Evolutionary conservation across 257 asterid genomes (phyloP).

Genomic region (Solanum bulbocastanum): DNA sequence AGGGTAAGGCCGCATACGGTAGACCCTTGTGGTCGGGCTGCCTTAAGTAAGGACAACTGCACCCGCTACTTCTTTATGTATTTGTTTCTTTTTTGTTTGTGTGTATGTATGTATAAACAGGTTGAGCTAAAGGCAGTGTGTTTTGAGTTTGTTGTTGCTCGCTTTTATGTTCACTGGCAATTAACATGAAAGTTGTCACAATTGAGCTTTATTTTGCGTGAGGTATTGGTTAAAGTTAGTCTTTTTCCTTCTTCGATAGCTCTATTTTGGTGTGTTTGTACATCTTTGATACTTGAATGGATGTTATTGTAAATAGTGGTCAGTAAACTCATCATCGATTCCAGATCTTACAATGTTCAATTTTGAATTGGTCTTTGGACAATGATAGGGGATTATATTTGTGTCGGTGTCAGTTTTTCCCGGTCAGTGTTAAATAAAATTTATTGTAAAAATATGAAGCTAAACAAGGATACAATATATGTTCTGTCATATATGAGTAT

Average conservation of each 20-base stretch:
- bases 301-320: not conserved
- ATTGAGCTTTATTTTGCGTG: not conserved
- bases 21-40: not conserved
- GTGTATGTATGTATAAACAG: not conserved
- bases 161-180: not conserved
- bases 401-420: not conserved
- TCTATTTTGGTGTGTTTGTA: not conserved
- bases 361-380: not conserved
- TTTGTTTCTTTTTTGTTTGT: not conserved
- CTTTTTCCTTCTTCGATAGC: not conserved
- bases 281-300: not conserved
- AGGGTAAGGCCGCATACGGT: not conserved
- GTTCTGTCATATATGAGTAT: not conserved
- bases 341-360: not conserved
- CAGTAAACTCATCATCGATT: not conserved
- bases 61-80: not conserved
- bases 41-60: not conserved
- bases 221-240: not conserved
- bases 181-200: not conserved
- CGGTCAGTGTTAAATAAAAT: not conserved
- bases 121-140: not conserved
- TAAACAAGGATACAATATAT: not conserved
- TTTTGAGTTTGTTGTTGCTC: not conserved
- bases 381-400: not conserved
- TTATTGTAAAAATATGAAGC: not conserved